These are phyloP conservation scores for Cyberlindnera xishuangbannaensis DNA, from an alignment of 805 yeast genomes.

Conservation along the genomic window DNA sequence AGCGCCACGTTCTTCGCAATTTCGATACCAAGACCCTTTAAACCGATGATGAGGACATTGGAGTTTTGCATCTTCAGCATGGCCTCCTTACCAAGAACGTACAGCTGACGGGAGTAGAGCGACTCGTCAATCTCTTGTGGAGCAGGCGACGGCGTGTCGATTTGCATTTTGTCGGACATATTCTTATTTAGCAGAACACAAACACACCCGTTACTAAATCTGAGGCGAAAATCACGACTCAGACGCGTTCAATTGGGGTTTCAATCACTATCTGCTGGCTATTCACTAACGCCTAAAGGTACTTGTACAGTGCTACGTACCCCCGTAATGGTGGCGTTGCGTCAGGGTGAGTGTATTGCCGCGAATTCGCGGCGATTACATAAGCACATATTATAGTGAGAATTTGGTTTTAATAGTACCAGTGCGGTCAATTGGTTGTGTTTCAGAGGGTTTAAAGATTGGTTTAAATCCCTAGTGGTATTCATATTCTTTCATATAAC, in stretches of 20 bases:
- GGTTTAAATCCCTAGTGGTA: no score
- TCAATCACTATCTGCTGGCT: background rate
- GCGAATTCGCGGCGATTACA: background rate
- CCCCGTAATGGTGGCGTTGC: no score
- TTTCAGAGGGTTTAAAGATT: no score
- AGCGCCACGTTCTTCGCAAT: constrained; percentile 94
- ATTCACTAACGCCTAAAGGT: background rate
- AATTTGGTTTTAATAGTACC: no score
- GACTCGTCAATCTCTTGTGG: constrained; percentile 76
- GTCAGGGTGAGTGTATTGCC: no score
- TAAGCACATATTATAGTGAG: background rate
- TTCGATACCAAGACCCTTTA: constrained; percentile 91
- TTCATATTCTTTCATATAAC: no score
- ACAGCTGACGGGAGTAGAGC: constrained; percentile 92
- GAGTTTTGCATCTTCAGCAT: constrained; percentile 96
- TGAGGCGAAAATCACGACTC: no score
- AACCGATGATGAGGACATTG: constrained; percentile 84
- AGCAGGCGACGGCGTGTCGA: constrained; percentile 32
- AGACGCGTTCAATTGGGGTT: no score
- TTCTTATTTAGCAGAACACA: no score
- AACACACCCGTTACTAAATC: no score
- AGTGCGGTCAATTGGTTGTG: no score
- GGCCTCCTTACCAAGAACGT: constrained; percentile 96
- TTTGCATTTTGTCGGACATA: constrained; percentile 36
- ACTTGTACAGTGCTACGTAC: background rate